Percentiles rank a stretch among this genome's conserved stretches.
phyloP scores from a whole-genome alignment of 139 green algal species.

The Nannochloris sp. region DNA sequence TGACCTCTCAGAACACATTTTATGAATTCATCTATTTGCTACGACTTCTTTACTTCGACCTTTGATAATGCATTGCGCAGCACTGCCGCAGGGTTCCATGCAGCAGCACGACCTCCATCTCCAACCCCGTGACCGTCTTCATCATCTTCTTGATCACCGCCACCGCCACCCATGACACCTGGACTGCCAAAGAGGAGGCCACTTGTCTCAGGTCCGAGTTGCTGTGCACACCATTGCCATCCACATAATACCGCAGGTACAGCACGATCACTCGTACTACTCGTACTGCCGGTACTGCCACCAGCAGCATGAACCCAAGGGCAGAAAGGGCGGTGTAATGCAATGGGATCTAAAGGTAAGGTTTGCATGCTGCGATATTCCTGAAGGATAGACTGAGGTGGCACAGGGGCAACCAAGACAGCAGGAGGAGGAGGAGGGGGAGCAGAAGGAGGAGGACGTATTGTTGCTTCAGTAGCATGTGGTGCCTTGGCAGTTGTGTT shows the following conservation, averaged over 20 bases:
- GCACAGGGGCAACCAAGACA: not conserved
- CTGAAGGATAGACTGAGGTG: not conserved
- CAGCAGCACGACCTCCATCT: not conserved
- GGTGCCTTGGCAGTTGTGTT: not conserved
- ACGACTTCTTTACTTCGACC: slow-evolving; percentile 19
- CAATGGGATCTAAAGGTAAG: slow-evolving; percentile 14
- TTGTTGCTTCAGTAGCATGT: not conserved
- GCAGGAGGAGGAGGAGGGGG: too few species aligned
- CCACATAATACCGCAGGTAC: slow-evolving; percentile 2
- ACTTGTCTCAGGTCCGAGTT: slow-evolving; percentile 4
- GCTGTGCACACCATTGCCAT: slow-evolving; percentile 24
- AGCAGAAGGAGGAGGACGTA: not conserved
- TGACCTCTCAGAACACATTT: not conserved
- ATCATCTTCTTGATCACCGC: not conserved
- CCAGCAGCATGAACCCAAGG: slow-evolving; percentile 21
- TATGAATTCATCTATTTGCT: not conserved
- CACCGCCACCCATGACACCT: not conserved
- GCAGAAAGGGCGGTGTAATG: slow-evolving; percentile 28
- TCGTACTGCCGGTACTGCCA: not conserved
- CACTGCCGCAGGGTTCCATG: slow-evolving; percentile 11
- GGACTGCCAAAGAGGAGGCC: not conserved
- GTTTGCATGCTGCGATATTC: not conserved
- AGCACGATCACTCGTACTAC: not conserved
- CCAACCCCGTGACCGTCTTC: not conserved
- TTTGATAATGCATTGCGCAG: slow-evolving; percentile 5